Base-by-base conservation (phyloP, 164 flowering plant species). In the Cinnamomum chago region DNA sequence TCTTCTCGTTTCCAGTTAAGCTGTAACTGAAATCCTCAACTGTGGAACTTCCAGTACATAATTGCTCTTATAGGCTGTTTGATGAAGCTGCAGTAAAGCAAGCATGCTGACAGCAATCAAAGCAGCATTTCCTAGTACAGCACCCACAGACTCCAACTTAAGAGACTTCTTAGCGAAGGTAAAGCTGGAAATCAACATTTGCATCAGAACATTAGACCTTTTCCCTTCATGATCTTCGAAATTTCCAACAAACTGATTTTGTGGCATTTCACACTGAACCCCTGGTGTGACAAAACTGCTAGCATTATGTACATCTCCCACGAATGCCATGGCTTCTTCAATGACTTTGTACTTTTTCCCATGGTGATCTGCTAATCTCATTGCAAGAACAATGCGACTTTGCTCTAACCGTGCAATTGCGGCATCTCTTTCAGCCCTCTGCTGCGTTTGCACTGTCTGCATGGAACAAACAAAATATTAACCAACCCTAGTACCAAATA, bases 391-490 rank as follows among this genome's bases (percentile, higher is more conserved):
- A 72, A 91, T 87, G 58, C 97, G 85, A 78, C 97, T 93, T 77
- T 95, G 98, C 73, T 95, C 98, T 71, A 95, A 72, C 52, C 89
- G 89, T 70, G 98, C 97, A 78, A 92, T 80, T 18, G 98, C 99
- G 71, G 90, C 89, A 85, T 93, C 99, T 83, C 92, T 88, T 80
- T 95, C 99, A 25, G 90, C 95, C 64, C 84, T 86, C 75, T 93
- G 97, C 76, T 95, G 98, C 12, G 81, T 78, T 58, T 93, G 92
- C 24, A 93, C 84, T 23, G 95, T 91, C 99, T 95, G 88, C 58
- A 76, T 14, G 50, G 27, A 23, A 76, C 12, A 73, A 52, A 52
- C 35, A 30, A 30, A 30, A 30, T 30, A 30, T 30, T 30, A 30
- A 30, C 35, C 33, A 30, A 30, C 33, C 33, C 33, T 30, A 30